Evolutionary conservation across 257 asterid genomes (phyloP).

Genomic region (Verbena officinalis): DNA sequence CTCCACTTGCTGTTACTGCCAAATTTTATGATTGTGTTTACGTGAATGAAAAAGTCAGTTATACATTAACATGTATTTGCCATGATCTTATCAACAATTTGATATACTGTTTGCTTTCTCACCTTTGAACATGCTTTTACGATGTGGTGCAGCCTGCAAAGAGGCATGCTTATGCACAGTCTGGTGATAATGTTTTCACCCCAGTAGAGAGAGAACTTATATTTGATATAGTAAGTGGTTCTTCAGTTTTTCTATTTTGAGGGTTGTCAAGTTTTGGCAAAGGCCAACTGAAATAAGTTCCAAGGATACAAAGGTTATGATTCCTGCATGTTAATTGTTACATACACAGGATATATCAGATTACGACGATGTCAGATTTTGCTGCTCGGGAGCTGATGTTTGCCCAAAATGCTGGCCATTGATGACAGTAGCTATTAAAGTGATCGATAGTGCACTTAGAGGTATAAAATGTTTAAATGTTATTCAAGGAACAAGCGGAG

Average conservation of each 20-base stretch:
- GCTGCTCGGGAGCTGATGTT: slow-evolving; percentile 96
- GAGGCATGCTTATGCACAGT: slow-evolving; percentile 86
- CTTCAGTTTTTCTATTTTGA: slow-evolving; percentile 7
- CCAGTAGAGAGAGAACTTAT: slow-evolving; percentile 87
- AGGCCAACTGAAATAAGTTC: slow-evolving; percentile 11
- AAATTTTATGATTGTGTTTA: background rate
- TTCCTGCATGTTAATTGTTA: slow-evolving; percentile 5
- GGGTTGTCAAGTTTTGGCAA: background rate
- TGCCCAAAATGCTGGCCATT: slow-evolving; percentile 93
- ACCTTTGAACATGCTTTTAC: slow-evolving; percentile 5
- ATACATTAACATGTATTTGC: background rate
- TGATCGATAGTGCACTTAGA: slow-evolving; percentile 88
- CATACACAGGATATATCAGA: slow-evolving; percentile 83
- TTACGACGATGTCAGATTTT: slow-evolving; percentile 93
- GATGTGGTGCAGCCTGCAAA: slow-evolving; percentile 75
- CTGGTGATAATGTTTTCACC: slow-evolving; percentile 71
- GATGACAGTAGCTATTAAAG: slow-evolving; percentile 92
- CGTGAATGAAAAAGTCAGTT: slow-evolving; percentile 11
- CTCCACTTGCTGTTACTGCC: background rate
- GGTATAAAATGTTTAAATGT: slow-evolving; percentile 45
- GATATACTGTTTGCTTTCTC: slow-evolving; percentile 21
- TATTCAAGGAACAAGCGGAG: slow-evolving; percentile 4
- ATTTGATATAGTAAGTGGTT: slow-evolving; percentile 83
- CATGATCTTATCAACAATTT: background rate
- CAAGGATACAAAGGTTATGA: slow-evolving; percentile 22